Evolutionary conservation across 352 stramenopile genomes (phyloP), one percentile per base, ranked within the genome.

Genomic region (Thalassiosira mediterranea): DNA sequence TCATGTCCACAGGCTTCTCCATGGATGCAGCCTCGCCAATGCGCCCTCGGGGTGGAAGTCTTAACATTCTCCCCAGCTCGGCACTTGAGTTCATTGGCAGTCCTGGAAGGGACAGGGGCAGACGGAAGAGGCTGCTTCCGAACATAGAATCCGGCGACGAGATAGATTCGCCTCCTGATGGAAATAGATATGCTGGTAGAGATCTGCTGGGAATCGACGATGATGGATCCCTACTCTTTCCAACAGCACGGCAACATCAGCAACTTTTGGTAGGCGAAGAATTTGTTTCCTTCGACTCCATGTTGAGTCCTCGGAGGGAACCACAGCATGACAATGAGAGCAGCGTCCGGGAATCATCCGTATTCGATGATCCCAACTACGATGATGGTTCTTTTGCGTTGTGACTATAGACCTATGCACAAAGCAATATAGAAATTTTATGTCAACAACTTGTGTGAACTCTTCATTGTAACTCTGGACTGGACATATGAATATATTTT

Each of bases 131-230:
- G 19, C 58, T 64, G 29, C 17, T 78, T 34, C 15, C 56, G 23
- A 40, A 15, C 28, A n/a, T 65, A 28, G 67, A 83, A 72, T 78
- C 46, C 51, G 57, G 21, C 23, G 47, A 76, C 48, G 44, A 58
- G 57, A 10, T 21, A 37, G 40, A 63, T 29, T 47, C 32, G 34
- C 5, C 34, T n/a, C n/a, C n/a, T n/a, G 47, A 56, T 8, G 47
- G 34, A 56, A 15, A 28, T 19, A 56, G 47, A 32, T 17, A 56
- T 56, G 47, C 10, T 26, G 47, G n/a, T 29, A 28, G 40, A 32
- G 62, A 82, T 63, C 60, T 82, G 42, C 37, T 82, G 17, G 73
- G 73, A 11, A 82, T 83, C 54, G 74, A 79, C 59, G 67, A 83
- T 47, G 74, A 83, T 64, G 74, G 67, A 13, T 83, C 74, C 1